Evolutionary conservation across 495 filamentous ascomycete genomes (phyloP).

Genomic region (Penicillium coprophilum): DNA sequence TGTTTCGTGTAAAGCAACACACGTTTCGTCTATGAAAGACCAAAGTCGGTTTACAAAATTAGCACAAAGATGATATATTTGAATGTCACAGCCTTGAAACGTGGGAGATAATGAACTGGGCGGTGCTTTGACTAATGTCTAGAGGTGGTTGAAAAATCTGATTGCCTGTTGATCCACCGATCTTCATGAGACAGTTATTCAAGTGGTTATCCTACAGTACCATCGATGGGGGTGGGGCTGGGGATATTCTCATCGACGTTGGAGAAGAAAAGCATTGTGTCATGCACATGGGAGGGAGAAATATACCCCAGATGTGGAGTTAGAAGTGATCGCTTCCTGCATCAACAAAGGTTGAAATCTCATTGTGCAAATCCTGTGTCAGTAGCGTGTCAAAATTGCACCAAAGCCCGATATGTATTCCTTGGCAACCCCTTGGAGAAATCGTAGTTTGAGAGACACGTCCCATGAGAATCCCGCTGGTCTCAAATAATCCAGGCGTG

Average conservation of each 20-base stretch:
- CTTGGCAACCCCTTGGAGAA: neutral
- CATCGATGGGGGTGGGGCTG: neutral
- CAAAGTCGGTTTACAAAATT: neutral
- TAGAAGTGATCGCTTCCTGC: neutral
- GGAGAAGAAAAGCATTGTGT: neutral
- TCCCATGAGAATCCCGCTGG: neutral
- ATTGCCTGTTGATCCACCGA: neutral
- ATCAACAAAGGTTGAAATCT: neutral
- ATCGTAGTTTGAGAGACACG: neutral
- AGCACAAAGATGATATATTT: neutral
- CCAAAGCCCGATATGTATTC: neutral
- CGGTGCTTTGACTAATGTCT: neutral
- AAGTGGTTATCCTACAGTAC: conserved; percentile 2
- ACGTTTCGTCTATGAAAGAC: conserved; percentile 6
- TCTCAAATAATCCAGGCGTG: neutral
- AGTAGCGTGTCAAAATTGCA: neutral
- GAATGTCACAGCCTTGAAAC: too few relatives aligned
- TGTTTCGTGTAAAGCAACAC: conserved; percentile 12
- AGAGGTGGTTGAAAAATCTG: neutral
- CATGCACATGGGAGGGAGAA: neutral
- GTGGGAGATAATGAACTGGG: neutral
- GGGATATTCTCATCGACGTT: neutral
- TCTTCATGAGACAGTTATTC: neutral
- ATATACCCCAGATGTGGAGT: neutral
- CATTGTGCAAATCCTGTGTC: neutral